A percentile compares a stretch with the other conserved stretches of the same genome.
Evolutionary conservation across 805 yeast genomes (phyloP).

Genomic region (Ogataea pignaliae): DNA sequence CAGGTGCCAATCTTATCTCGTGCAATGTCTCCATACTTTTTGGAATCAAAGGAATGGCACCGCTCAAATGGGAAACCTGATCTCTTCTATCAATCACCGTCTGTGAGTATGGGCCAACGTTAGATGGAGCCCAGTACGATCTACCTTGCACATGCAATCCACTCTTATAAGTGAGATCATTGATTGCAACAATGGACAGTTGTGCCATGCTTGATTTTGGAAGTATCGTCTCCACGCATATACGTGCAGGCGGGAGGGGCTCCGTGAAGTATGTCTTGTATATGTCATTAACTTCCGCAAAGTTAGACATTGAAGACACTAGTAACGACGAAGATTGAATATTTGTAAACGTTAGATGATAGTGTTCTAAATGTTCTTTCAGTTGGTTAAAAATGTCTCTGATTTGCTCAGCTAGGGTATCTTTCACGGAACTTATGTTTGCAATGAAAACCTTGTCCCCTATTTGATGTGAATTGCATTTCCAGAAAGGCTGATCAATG

Average conservation of each 20-base stretch:
- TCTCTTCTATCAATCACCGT: constrained; percentile 50
- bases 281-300: constrained; percentile 54
- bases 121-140: constrained; percentile 98
- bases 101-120: constrained; percentile 97
- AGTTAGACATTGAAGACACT: constrained; percentile 60
- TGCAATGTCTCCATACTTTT: constrained; percentile 50
- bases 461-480: constrained; percentile 13
- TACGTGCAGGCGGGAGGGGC: constrained; percentile 82
- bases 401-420: constrained; percentile 40
- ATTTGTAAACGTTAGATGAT: constrained; percentile 36
- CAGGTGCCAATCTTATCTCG: constrained; percentile 33
- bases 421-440: constrained; percentile 34
- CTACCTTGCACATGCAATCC: constrained; percentile 91
- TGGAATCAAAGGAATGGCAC: constrained; percentile 88
- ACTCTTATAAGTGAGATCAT: constrained; percentile 34
- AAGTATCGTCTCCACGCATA: constrained; percentile 66
- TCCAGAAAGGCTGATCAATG: constrained; percentile 1
- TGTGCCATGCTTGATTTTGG: constrained; percentile 39
- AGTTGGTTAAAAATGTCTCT: constrained; percentile 46
- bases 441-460: constrained; percentile 38
- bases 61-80: constrained; percentile 62
- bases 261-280: constrained; percentile 54
- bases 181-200: constrained; percentile 55
- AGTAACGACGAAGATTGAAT: constrained; percentile 59
- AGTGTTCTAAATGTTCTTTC: constrained; percentile 25